These are phyloP conservation scores for Lactifluus rugatus DNA, from an alignment of 768 basidiomycete species.

Conservation along the genomic window DNA sequence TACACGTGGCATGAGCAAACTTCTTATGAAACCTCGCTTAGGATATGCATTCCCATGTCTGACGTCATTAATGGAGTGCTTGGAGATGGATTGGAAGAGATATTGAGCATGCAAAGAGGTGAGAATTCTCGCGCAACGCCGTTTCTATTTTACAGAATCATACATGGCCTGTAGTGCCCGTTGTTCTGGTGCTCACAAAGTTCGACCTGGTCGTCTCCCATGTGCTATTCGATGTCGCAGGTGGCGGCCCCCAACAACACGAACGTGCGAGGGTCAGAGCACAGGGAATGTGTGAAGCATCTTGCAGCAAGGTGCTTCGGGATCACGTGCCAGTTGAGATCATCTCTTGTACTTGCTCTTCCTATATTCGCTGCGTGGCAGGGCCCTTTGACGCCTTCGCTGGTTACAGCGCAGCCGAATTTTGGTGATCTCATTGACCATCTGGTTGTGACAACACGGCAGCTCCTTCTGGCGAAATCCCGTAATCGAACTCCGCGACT, in stretches of 20 bases:
- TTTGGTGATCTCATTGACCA: not conserved
- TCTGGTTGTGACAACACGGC: not conserved
- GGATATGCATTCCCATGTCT: conserved; percentile 3
- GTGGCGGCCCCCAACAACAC: not conserved
- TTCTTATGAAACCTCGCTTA: not conserved
- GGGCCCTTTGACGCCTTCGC: not conserved
- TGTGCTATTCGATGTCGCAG: not conserved
- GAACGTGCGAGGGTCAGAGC: not conserved
- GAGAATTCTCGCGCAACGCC: not conserved
- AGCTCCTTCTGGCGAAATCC: not conserved
- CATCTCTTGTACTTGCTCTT: conserved; percentile 1
- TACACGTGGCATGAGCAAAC: not conserved
- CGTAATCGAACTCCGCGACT: not conserved
- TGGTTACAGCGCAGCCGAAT: not conserved
- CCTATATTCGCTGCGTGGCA: not conserved
- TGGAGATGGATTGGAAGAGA: not conserved
- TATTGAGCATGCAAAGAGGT: not conserved
- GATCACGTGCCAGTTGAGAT: not conserved
- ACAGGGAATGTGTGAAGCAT: not conserved
- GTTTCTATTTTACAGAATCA: not conserved
- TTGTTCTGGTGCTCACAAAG: not conserved
- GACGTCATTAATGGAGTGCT: not conserved
- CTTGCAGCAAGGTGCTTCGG: not conserved
- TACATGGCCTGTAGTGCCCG: not conserved
- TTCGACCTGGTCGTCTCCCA: not conserved